These are phyloP conservation scores for Sechiopsis laciniata DNA, from an alignment of 306 rosid genomes.

Conservation along the genomic window DNA sequence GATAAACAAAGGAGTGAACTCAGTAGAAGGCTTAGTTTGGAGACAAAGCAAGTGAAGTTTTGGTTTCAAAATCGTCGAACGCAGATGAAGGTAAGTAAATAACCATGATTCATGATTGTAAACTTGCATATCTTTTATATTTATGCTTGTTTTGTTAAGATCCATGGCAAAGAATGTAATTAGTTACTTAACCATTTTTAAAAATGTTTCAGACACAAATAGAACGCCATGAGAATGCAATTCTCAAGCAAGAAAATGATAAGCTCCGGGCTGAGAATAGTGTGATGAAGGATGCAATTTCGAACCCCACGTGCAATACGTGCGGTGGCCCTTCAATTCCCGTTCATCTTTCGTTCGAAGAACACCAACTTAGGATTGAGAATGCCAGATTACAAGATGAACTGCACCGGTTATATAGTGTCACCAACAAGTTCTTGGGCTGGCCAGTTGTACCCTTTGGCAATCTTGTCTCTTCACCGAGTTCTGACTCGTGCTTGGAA, in stretches of 20 bases:
- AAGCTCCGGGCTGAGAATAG: conserved; percentile 75
- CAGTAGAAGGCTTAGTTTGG: conserved; percentile 61
- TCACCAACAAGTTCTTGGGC: conserved; percentile 63
- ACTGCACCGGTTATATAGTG: conserved; percentile 43
- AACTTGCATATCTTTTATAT: background rate
- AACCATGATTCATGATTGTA: background rate
- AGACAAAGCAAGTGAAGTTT: conserved; percentile 79
- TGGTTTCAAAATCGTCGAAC: conserved; percentile 96
- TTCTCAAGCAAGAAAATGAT: conserved; percentile 77
- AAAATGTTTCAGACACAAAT: conserved; percentile 59
- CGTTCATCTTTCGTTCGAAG: conserved; percentile 67
- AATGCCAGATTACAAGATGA: conserved; percentile 78
- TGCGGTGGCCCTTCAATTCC: conserved; percentile 89
- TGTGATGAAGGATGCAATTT: conserved; percentile 58
- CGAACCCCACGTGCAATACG: conserved; percentile 55
- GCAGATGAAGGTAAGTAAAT: conserved; percentile 68
- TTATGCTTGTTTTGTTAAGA: background rate
- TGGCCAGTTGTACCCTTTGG: conserved; percentile 47
- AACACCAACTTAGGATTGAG: conserved; percentile 67
- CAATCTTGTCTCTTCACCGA: conserved; percentile 28
- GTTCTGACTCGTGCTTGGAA: conserved; percentile 44
- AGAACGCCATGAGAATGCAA: conserved; percentile 81
- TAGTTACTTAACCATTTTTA: background rate
- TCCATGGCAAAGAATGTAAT: background rate
- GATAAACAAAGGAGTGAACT: conserved; percentile 86